Percentiles rank a stretch among this genome's conserved stretches.
Conservation (phyloP, 768 basidiomycete species). For the Leccinum subtestaceum region DNA sequence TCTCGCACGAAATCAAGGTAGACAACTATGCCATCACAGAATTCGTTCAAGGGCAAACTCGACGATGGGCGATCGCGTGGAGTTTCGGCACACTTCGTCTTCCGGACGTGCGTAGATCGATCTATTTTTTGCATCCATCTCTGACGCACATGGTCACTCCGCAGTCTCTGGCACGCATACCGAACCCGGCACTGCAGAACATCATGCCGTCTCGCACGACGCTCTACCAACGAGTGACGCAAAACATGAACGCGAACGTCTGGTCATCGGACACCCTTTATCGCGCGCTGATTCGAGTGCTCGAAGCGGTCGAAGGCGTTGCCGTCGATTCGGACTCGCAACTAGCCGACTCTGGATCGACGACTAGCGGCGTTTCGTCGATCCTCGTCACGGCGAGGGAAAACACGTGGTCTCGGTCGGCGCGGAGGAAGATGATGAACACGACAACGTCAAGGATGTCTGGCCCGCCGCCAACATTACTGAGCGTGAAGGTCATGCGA, state of each 20-base stretch:
- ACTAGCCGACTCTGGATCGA: neutral
- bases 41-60: constrained; percentile 82
- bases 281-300: too few species aligned
- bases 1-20: constrained; percentile 46
- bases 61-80: constrained; percentile 94
- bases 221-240: constrained; percentile 39
- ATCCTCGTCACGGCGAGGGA: constrained; percentile 29
- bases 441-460: neutral
- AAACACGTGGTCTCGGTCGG: constrained; percentile 72
- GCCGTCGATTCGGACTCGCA: neutral
- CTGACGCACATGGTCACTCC: neutral
- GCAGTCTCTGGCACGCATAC: constrained; percentile 37
- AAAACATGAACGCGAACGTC: neutral
- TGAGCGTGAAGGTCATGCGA: constrained; percentile 14
- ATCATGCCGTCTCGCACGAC: constrained; percentile 60
- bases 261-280: constrained; percentile 8
- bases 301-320: too few species aligned
- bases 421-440: constrained; percentile 45
- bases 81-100: constrained; percentile 62
- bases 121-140: neutral
- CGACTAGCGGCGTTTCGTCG: neutral
- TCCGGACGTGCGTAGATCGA: constrained; percentile 60
- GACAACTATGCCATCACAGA: constrained; percentile 84
- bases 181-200: constrained; percentile 43
- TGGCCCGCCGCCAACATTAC: neutral